Evolutionary conservation across 345 rosid genomes (phyloP), one percentile per base, ranked within the genome.

Genomic region (Theobroma cacao): DNA sequence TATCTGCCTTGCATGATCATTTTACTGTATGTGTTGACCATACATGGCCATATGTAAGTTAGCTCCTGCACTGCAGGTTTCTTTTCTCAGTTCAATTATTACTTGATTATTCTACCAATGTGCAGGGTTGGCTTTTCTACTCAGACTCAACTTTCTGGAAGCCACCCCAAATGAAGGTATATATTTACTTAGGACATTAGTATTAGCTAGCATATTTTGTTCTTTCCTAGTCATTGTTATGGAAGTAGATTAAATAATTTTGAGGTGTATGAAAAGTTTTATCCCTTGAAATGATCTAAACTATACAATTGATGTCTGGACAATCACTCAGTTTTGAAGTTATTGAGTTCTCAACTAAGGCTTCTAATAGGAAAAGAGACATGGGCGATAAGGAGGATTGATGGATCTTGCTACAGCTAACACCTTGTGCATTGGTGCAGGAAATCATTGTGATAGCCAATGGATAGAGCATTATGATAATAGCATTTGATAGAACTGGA

Each of bases 121-220:
- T 84, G 83, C 89, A 95, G 99, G 98, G 99, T 71, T 95, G 98
- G 99, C 99, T 95, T 67, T 95, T 95, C 83, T 90, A 83, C 82
- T 90, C 94, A 0, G 93, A 90, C 85, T 90, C 97, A 72, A 50
- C 43, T 59, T 93, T 95, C 82, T 95, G 99, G 99, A 86, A 91
- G 80, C 98, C 94, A 65, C 90, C 91, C 24, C 99, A 95, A 90
- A 89, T 92, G 98, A 82, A 95, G 87, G 98, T 95, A 88, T 61
- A 74, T 28, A 78, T 72, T 17, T 48, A 18, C 40, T 58, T 31
- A 28, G 12, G 73, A 67, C 47, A 55, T 43, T 8, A 40, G 47
- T 55, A 11, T 24, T 31, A 38, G n/a, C 64, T 58, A 53, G 36
- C 63, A 45, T 28, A 28, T 28, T 45, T 40, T 59, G 48, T 59